phyloP scores from a whole-genome alignment of 495 filamentous ascomycete genomes.

The Hyaloscypha variabilis region DNA sequence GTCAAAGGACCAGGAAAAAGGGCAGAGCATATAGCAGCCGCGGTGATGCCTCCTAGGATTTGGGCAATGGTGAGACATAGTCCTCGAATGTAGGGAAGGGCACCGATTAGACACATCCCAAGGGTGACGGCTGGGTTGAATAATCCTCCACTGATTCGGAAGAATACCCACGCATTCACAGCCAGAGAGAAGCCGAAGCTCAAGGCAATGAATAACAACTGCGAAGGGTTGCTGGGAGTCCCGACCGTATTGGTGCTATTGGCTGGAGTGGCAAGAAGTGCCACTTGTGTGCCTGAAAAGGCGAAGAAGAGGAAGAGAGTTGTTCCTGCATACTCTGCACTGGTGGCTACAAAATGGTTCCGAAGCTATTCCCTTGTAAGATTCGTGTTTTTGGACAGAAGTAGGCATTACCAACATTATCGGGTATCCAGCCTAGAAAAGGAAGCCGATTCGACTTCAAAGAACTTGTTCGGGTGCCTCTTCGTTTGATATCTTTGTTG shows the following conservation, averaged over 20 bases:
- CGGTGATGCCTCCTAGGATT: conserved; percentile 58
- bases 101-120: conserved; percentile 57
- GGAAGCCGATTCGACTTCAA: conserved; percentile 23
- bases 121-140: conserved; percentile 69
- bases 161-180: conserved; percentile 69
- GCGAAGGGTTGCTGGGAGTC: conserved; percentile 13
- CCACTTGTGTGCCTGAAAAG: conserved; percentile 43
- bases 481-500: conserved; percentile 15
- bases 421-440: conserved; percentile 20
- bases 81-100: conserved; percentile 50
- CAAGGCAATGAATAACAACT: conserved; percentile 66
- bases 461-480: conserved; percentile 14
- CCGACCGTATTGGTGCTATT: conserved; percentile 30
- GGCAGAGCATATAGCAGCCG: conserved; percentile 51
- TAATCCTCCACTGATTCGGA: conserved; percentile 62
- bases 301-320: conserved; percentile 55
- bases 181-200: conserved; percentile 63
- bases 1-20: conserved; percentile 54
- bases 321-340: conserved; percentile 40
- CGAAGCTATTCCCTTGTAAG: conserved; percentile 17
- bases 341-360: conserved; percentile 27
- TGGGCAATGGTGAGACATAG: conserved; percentile 54
- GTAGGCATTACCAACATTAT: conserved; percentile 8
- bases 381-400: background rate
- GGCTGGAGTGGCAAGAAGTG: conserved; percentile 42